Evolutionary conservation across 2,329 filamentous ascomycete species (phyloP).

Genomic region (Hypocrella siamensis): DNA sequence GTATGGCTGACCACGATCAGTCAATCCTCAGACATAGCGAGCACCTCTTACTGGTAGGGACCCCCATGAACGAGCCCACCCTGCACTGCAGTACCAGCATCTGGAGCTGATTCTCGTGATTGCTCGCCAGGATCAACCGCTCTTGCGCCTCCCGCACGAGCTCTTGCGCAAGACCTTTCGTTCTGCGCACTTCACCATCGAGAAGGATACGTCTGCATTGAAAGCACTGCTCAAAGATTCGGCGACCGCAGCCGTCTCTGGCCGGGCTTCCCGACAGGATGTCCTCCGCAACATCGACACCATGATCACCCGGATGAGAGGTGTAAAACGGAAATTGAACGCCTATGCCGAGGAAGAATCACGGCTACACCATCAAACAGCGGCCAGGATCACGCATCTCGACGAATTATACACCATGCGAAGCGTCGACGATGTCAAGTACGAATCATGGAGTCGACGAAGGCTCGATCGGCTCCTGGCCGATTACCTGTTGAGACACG

Average conservation of each 20-base stretch:
- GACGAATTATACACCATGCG: slow-evolving; percentile 66
- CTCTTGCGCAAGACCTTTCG: slow-evolving; percentile 92
- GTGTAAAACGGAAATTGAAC: slow-evolving; percentile 75
- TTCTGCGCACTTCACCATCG: slow-evolving; percentile 59
- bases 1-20: slow-evolving; percentile 47
- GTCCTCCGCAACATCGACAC: slow-evolving; percentile 68
- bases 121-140: slow-evolving; percentile 63
- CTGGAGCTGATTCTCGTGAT: neutral
- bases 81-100: neutral
- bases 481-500: slow-evolving; percentile 80
- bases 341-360: slow-evolving; percentile 65
- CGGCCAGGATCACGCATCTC: slow-evolving; percentile 65
- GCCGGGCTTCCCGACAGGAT: slow-evolving; percentile 46
- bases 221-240: slow-evolving; percentile 46
- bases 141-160: slow-evolving; percentile 84
- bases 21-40: slow-evolving; percentile 59
- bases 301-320: slow-evolving; percentile 75
- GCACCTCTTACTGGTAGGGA: slow-evolving; percentile 55
- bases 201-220: slow-evolving; percentile 51
- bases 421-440: slow-evolving; percentile 78
- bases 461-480: slow-evolving; percentile 73
- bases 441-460: slow-evolving; percentile 75
- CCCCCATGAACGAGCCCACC: neutral
- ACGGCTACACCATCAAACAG: slow-evolving; percentile 57
- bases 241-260: slow-evolving; percentile 50